Base-by-base conservation (phyloP, 345 rosid species). In the Arabis alpina region DNA sequence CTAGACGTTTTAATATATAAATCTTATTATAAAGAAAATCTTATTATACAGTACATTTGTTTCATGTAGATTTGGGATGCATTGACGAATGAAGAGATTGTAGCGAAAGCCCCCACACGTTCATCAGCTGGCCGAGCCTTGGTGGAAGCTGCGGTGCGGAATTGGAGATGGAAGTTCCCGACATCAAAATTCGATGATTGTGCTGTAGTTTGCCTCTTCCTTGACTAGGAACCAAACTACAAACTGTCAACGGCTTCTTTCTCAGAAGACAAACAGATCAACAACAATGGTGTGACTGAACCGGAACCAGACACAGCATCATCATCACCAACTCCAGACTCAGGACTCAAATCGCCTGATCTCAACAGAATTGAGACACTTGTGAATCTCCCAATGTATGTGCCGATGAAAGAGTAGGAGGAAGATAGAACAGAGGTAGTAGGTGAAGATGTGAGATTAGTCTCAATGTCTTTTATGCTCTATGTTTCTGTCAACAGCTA, bases 111-210 rank as follows among this genome's bases (percentile, higher is more conserved):
- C 4, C 80, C 97, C 23, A 65, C 85, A 63, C 95, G 89, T 25
- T 76, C 92, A 53, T 77, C 81, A 27, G 92, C 94, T 0, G 92
- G 96, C n/a, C 82, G 87, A 70, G 81, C 89, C 6, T 73, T 95
- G 73, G 98, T 92, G 15, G 92, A 87, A 74, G 82, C 86, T 48
- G 99, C 99, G 37, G 92, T 88, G 51, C 74, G 89, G 54, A 86
- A 85, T 10, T 95, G 99, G 99, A 92, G 87, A 79, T 77, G 71
- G 82, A 92, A 90, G 76, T 95, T 85, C 77, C 97, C 99, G 0
- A 84, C 98, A 54, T 88, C 99, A 25, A 95, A 88, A 82, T 83
- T 92, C 4, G 99, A 95, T 59, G 99, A 95, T 76, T 95, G 99
- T 61, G 98, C 99, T 4, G 99, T 84, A 3, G 98, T 95, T 55